Evolutionary conservation across 2,329 filamentous ascomycete species (phyloP).

Genomic region (Cladophialophora yegresii): DNA sequence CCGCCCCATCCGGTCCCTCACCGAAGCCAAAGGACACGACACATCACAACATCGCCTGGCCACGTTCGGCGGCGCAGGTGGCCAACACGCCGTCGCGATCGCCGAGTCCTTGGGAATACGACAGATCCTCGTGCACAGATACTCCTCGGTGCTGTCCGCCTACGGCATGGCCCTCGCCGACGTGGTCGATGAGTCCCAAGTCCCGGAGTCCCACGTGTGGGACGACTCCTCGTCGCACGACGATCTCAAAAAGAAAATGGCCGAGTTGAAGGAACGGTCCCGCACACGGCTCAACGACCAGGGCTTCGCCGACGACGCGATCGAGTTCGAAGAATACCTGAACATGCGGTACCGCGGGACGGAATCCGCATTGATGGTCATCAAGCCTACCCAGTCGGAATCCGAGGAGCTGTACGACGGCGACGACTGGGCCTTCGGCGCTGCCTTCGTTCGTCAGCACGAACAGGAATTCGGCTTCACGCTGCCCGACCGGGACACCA

Average conservation of each 20-base stretch:
- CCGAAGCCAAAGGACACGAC: conserved; percentile 89
- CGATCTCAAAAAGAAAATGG: conserved; percentile 72
- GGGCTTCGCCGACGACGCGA: conserved; percentile 72
- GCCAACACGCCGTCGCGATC: conserved; percentile 89
- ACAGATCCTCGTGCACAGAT: conserved; percentile 84
- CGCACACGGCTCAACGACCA: conserved; percentile 68
- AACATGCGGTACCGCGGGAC: conserved; percentile 92
- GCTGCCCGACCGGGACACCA: conserved; percentile 79
- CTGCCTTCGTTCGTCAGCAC: conserved; percentile 83
- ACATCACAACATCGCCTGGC: conserved; percentile 87
- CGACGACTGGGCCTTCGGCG: conserved; percentile 77
- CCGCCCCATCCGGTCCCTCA: conserved; percentile 82
- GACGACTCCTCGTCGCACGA: conserved; percentile 61
- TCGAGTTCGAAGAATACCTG: conserved; percentile 86
- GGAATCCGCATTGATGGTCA: conserved; percentile 86
- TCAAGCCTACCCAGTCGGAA: conserved; percentile 69
- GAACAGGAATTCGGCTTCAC: conserved; percentile 93
- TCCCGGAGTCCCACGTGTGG: conserved; percentile 61
- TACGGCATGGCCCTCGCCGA: conserved; percentile 93
- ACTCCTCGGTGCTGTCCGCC: conserved; percentile 87
- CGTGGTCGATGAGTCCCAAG: conserved; percentile 84
- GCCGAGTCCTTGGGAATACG: conserved; percentile 80
- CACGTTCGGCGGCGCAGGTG: conserved; percentile 88
- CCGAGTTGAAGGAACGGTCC: conserved; percentile 76
- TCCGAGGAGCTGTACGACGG: conserved; percentile 60